Conservation (phyloP, 305 asterid genomes). For the Ajuga reptans region DNA sequence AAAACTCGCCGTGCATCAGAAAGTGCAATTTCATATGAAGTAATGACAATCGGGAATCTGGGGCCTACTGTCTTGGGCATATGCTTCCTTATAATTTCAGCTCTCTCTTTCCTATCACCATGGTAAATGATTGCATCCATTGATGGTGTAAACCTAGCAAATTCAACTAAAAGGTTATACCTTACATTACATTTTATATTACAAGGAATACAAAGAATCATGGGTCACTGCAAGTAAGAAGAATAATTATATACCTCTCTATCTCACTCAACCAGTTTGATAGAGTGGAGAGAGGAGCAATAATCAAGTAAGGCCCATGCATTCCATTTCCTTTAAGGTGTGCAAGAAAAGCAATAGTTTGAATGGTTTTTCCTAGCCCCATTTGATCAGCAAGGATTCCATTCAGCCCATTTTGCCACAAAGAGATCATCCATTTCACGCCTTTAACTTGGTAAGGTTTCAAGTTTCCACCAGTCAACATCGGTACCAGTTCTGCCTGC, state of each 20-base stretch:
- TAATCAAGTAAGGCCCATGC: constrained; percentile 82
- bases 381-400: constrained; percentile 99
- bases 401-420: constrained; percentile 97
- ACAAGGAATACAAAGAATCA: neutral
- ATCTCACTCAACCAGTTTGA: constrained; percentile 91
- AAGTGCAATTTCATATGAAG: constrained; percentile 82
- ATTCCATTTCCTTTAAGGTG: constrained; percentile 91
- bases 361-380: constrained; percentile 99
- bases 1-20: constrained; percentile 49
- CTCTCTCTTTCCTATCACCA: constrained; percentile 64
- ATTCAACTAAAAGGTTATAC: constrained; percentile 1
- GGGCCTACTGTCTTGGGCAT: constrained; percentile 83
- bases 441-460: constrained; percentile 88
- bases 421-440: constrained; percentile 93
- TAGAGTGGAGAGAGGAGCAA: constrained; percentile 92
- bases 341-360: constrained; percentile 86
- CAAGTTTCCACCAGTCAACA: constrained; percentile 88
- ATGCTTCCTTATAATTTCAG: constrained; percentile 60
- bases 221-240: neutral
- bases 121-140: constrained; percentile 72
- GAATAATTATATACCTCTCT: constrained; percentile 40
- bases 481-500: constrained; percentile 79
- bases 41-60: constrained; percentile 73
- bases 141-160: constrained; percentile 67
- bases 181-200: neutral